Percentiles rank a stretch among this genome's conserved stretches.
Conservation (phyloP, 2,329 filamentous ascomycete genomes). For the Phialophora verrucosa region DNA sequence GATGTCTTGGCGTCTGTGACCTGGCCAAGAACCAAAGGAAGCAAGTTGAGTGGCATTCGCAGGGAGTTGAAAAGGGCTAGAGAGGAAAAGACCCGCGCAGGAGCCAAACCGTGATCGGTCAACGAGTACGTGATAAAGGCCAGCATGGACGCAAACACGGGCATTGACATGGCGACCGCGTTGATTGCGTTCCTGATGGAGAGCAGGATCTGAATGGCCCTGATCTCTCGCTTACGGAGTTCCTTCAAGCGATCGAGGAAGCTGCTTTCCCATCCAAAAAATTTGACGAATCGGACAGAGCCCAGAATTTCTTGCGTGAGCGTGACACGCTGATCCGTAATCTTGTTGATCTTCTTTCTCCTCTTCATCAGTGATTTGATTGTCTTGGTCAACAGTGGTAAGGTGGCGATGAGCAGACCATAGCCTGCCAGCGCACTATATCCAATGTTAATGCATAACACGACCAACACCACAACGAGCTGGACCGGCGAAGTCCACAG, state of each 20-base stretch:
- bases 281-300: conserved; percentile 93
- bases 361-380: conserved; percentile 78
- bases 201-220: conserved; percentile 80
- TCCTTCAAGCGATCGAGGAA: conserved; percentile 78
- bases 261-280: conserved; percentile 90
- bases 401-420: conserved; percentile 75
- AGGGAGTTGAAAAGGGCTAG: conserved; percentile 92
- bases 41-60: conserved; percentile 84
- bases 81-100: conserved; percentile 85
- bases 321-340: conserved; percentile 90
- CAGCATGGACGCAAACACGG: conserved; percentile 93
- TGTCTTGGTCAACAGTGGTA: conserved; percentile 77
- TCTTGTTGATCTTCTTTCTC: conserved; percentile 82
- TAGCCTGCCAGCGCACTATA: conserved; percentile 92
- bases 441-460: conserved; percentile 83
- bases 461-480: conserved; percentile 75
- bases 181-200: conserved; percentile 85
- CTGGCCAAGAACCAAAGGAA: conserved; percentile 87
- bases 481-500: conserved; percentile 84
- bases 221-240: conserved; percentile 77
- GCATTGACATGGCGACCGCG: conserved; percentile 79
- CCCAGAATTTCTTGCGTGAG: conserved; percentile 91
- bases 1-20: conserved; percentile 89
- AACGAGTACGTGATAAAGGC: conserved; percentile 81
- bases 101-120: conserved; percentile 69